Base-by-base conservation (phyloP, 139 green algal species). In the Pleodorina starrii region DNA sequence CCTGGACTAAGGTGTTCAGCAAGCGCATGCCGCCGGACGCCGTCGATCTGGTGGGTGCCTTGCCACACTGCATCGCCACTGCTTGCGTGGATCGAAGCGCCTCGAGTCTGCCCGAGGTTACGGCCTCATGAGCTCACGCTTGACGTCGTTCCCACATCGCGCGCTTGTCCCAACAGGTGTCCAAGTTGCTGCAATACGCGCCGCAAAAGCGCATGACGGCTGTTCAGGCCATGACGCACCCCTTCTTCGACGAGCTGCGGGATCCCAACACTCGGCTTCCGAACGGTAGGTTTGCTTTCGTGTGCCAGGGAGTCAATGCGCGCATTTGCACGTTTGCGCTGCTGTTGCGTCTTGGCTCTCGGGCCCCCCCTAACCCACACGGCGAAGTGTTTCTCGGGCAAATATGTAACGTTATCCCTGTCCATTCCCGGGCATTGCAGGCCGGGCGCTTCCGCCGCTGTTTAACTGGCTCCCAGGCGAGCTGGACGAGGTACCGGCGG, bases 221-320 rank as follows among this genome's bases (percentile, higher is more conserved):
- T 7, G 51, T 97, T 7, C 85, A 96, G 69, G 95, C 96, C 23
- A 95, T 99, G 92, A 94, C 94, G 9, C 97, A 99, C 93, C 92
- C 97, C 17, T 99, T 99, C 93, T 99, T 99, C 85, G 97, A 99
- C 77, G 97, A 99, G 93, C 91, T 99, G 81, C 92, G 97, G 42
- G 95, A 98, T 36, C 96, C 96, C 1, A 90, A 59, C 68, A 96
- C 94, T n/a, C 87, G 87, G 75, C 94, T 99, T 80, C 97, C 96
- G 12, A 98, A 98, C 81, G 96, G 97, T 94, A 71, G 25, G 76
- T 82, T 77, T 11, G 27, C 17, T 66, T 12, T 27, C 2, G 54
- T 66, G 54, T n/a, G n/a, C n/a, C n/a, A n/a, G n/a, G n/a, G n/a
- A n/a, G n/a, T n/a, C n/a, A n/a, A n/a, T n/a, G n/a, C n/a, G n/a